A percentile compares a stretch with the other conserved stretches of the same genome.
Conservation (phyloP, 768 basidiomycete species). For the Termitomyces sp. region DNA sequence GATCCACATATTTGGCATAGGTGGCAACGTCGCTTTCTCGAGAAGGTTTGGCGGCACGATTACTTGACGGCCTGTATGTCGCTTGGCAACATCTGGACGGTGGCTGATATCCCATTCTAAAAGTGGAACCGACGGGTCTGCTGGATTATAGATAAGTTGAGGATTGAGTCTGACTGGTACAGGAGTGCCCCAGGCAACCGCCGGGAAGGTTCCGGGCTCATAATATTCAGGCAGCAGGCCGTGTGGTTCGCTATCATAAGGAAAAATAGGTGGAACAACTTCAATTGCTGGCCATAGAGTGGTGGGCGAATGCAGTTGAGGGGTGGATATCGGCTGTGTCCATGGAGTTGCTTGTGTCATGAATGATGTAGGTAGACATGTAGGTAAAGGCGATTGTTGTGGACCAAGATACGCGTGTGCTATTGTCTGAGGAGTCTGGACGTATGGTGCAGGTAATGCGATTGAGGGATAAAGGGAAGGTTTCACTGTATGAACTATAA, state of each 20-base stretch:
- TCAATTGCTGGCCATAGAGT: slow-evolving; percentile 9
- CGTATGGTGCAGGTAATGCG: slow-evolving; percentile 3
- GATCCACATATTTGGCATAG: slow-evolving; percentile 28
- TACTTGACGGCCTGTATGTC: slow-evolving; percentile 23
- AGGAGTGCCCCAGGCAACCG: slow-evolving; percentile 10
- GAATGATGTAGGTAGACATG: neutral
- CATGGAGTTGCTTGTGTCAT: slow-evolving; percentile 3
- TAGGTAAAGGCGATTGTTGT: neutral
- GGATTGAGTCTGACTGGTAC: slow-evolving; percentile 23
- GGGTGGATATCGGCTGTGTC: slow-evolving; percentile 1
- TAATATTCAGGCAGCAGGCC: neutral
- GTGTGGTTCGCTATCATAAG: neutral
- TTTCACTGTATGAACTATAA: slow-evolving; percentile 6
- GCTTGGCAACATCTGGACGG: slow-evolving; percentile 27
- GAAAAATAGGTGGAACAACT: slow-evolving; percentile 1
- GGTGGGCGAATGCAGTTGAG: neutral
- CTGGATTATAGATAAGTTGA: slow-evolving; percentile 30
- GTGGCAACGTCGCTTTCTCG: slow-evolving; percentile 25
- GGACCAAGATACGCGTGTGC: neutral
- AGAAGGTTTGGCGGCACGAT: slow-evolving; percentile 23
- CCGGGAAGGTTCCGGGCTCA: slow-evolving; percentile 20
- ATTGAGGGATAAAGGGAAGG: slow-evolving; percentile 3
- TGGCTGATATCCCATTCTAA: slow-evolving; percentile 40
- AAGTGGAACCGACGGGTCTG: slow-evolving; percentile 27
- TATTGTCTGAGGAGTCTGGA: slow-evolving; percentile 2